Percentiles rank a stretch among this genome's conserved stretches.
These are phyloP conservation scores for Evernia prunastri DNA, from an alignment of 495 filamentous ascomycete genomes.

Conservation along the genomic window DNA sequence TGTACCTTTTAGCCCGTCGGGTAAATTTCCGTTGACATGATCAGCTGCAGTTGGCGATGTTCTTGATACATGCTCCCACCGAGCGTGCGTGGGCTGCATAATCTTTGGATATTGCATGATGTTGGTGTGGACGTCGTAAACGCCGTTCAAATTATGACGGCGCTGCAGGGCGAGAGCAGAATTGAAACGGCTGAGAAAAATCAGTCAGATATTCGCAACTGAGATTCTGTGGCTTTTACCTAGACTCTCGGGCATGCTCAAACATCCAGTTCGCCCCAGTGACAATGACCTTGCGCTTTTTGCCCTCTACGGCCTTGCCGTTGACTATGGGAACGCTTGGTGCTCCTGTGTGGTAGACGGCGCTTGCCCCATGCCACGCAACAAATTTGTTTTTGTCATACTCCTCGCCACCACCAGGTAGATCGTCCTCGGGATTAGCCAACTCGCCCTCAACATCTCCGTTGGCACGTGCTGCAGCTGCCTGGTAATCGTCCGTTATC, in stretches of 20 bases:
- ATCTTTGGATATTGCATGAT: conserved; percentile 74
- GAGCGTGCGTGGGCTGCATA: conserved; percentile 84
- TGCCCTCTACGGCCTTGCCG: conserved; percentile 62
- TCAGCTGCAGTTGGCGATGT: conserved; percentile 23
- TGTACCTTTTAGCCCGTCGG: conserved; percentile 1
- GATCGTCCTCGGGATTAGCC: conserved; percentile 75
- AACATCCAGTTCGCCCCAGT: conserved; percentile 97
- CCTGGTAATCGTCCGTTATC: conserved; percentile 86
- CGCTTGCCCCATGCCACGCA: conserved; percentile 93
- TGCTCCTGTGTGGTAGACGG: conserved; percentile 80
- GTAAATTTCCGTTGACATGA: conserved; percentile 11
- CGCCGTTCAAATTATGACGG: conserved; percentile 59
- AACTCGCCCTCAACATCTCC: conserved; percentile 86
- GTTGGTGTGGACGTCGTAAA: conserved; percentile 94
- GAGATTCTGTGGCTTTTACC: conserved; percentile 45
- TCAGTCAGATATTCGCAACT: conserved; percentile 26
- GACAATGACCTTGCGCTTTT: conserved; percentile 80
- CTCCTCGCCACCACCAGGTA: conserved; percentile 60
- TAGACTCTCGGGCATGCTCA: conserved; percentile 85
- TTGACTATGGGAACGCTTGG: conserved; percentile 69
- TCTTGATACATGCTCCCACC: conserved; percentile 59
- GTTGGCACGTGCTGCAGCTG: conserved; percentile 63
- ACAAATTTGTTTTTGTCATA: conserved; percentile 97
- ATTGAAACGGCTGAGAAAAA: conserved; percentile 69
- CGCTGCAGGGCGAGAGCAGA: conserved; percentile 56